A percentile compares a stretch with the other conserved stretches of the same genome.
These are phyloP conservation scores for Pseudoscleropodium purum DNA, from an alignment of 225 moss, liverwort and hornwort species.

Conservation along the genomic window DNA sequence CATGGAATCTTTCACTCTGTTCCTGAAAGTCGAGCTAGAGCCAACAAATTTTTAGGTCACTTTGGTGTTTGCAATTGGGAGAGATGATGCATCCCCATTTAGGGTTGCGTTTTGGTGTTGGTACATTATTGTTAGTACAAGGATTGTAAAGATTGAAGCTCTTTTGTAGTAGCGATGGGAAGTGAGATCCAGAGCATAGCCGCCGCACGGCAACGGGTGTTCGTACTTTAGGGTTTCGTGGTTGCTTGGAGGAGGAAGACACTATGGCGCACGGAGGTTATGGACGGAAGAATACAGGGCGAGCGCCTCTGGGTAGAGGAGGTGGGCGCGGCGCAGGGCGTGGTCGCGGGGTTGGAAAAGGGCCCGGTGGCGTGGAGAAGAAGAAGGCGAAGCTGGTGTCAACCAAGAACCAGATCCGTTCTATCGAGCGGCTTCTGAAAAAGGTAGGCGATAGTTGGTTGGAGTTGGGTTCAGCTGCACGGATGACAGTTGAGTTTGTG, in stretches of 20 bases:
- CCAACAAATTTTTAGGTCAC: not conserved
- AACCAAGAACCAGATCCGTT: conserved; percentile 97
- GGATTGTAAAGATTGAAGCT: not conserved
- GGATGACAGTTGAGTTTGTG: too few relatives aligned
- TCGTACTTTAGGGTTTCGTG: not conserved
- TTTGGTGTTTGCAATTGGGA: not conserved
- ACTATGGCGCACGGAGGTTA: conserved; percentile 89
- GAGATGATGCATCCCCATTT: not conserved
- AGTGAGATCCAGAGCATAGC: not conserved
- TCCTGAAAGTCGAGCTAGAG: not conserved
- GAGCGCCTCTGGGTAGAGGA: conserved; percentile 50
- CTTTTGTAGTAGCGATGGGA: conserved; percentile 7
- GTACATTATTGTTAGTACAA: not conserved
- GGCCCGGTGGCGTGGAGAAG: conserved; percentile 62
- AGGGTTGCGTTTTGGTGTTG: not conserved
- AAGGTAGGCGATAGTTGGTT: conserved; percentile 36
- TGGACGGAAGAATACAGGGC: conserved; percentile 66
- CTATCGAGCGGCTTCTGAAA: conserved; percentile 83
- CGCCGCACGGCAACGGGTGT: not conserved
- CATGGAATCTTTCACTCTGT: not conserved
- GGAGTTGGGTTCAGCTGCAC: not conserved
- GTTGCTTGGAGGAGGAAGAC: not conserved
- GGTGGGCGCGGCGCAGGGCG: conserved; percentile 29
- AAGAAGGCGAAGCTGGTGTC: conserved; percentile 83
- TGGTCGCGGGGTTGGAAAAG: conserved; percentile 42